These are phyloP conservation scores for Candida pseudoviswanathii DNA, from an alignment of 1,139 yeast species.

Conservation along the genomic window DNA sequence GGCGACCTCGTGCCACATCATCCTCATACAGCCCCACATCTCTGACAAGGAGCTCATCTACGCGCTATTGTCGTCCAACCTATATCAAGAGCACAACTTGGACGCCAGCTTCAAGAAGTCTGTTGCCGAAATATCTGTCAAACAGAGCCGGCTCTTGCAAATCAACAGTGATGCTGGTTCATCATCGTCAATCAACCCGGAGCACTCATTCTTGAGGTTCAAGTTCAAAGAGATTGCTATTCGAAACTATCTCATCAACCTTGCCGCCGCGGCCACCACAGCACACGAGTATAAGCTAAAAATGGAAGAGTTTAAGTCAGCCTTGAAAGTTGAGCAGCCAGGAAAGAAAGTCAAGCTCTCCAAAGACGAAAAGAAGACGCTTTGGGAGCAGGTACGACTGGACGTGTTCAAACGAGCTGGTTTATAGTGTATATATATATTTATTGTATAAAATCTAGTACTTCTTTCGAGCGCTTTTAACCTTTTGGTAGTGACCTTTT, in stretches of 20 bases:
- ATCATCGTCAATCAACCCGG: constrained; percentile 22
- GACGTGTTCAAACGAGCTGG: constrained; percentile 54
- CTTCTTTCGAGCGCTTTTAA: constrained; percentile 62
- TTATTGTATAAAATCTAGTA: constrained; percentile 2
- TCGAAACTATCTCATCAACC: constrained; percentile 50
- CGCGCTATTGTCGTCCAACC: constrained; percentile 41
- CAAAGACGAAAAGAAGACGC: constrained; percentile 43
- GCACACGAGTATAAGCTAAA: constrained; percentile 51
- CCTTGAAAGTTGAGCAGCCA: constrained; percentile 18
- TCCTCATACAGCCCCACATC: constrained; percentile 43
- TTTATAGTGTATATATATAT: constrained; percentile 17
- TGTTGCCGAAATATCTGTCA: constrained; percentile 56
- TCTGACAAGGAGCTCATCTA: constrained; percentile 48
- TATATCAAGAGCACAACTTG: constrained; percentile 51
- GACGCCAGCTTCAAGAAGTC: constrained; percentile 46
- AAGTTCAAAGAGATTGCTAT: constrained; percentile 50
- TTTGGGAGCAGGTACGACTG: constrained; percentile 55
- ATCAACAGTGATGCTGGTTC: constrained; percentile 25
- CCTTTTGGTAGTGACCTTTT: constrained; percentile 65
- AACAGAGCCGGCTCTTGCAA: constrained; percentile 49
- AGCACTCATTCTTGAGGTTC: constrained; percentile 35
- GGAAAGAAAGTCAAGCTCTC: constrained; percentile 36
- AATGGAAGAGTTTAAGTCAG: constrained; percentile 35
- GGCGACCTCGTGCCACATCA: constrained; percentile 43
- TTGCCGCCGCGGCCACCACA: constrained; percentile 59